Conservation (phyloP, 805 yeast species). For the Yamadazyma takamatsuzukensis region DNA sequence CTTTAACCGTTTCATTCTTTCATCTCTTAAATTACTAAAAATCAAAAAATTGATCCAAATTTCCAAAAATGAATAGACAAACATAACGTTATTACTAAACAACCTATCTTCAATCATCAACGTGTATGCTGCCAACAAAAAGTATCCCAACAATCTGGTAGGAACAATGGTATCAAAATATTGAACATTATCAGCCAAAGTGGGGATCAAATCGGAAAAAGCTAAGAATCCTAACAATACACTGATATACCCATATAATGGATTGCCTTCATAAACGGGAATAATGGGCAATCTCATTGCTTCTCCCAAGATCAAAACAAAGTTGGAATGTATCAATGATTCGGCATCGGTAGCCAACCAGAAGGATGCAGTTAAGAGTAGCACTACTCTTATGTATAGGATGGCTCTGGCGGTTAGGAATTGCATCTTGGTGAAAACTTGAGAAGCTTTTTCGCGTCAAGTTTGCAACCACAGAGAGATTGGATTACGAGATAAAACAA, state of each 20-base stretch:
- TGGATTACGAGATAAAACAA: too few species aligned
- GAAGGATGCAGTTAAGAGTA: constrained; percentile 43
- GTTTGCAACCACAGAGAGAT: too few species aligned
- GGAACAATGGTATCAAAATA: constrained; percentile 65
- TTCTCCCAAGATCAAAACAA: constrained; percentile 50
- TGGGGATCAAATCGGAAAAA: constrained; percentile 56
- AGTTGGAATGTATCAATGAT: constrained; percentile 41
- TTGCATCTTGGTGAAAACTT: constrained; percentile 45
- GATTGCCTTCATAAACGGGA: constrained; percentile 32
- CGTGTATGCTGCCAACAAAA: constrained; percentile 47
- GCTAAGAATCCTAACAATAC: constrained; percentile 43
- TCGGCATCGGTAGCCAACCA: constrained; percentile 46
- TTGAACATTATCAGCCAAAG: constrained; percentile 41
- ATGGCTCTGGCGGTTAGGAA: constrained; percentile 49
- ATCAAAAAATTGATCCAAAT: constrained; percentile 67
- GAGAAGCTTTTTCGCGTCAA: too few species aligned
- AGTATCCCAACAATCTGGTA: constrained; percentile 47
- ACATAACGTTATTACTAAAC: constrained; percentile 61
- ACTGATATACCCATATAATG: constrained; percentile 48
- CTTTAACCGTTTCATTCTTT: constrained; percentile 48
- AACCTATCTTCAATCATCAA: constrained; percentile 43
- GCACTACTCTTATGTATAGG: constrained; percentile 44
- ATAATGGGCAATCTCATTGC: constrained; percentile 51
- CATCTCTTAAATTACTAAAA: constrained; percentile 62
- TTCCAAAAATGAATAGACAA: constrained; percentile 58